Conservation (phyloP, 1,284 basidiomycete species). For the Anthracocystis walkeri region DNA sequence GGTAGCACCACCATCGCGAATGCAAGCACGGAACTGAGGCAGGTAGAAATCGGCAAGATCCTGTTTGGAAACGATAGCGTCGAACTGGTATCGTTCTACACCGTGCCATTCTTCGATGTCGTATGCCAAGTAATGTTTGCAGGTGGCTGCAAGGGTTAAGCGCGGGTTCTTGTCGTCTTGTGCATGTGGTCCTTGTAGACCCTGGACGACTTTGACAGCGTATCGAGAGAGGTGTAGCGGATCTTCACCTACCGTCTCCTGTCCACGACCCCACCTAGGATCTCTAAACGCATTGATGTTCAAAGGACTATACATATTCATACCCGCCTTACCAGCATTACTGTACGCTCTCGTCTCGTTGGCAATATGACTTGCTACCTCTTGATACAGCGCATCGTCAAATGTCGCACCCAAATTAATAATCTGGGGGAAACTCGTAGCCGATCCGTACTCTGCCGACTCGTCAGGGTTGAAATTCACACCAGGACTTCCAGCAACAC, state of each 20-base stretch:
- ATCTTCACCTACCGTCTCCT: constrained; percentile 34
- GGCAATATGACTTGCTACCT: constrained; percentile 19
- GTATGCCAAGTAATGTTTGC: constrained; percentile 37
- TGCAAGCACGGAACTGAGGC: constrained; percentile 34
- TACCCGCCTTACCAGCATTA: constrained; percentile 22
- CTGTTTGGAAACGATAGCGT: constrained; percentile 33
- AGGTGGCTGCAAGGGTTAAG: constrained; percentile 19
- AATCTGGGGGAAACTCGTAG: constrained; percentile 31
- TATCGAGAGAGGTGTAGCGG: constrained; percentile 22
- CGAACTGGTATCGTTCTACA: constrained; percentile 31
- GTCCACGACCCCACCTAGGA: constrained; percentile 31
- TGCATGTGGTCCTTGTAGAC: constrained; percentile 13
- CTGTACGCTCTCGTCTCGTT: constrained; percentile 31
- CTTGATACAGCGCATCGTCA: constrained; percentile 26
- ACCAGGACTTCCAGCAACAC: constrained; percentile 21
- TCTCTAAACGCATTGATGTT: constrained; percentile 40
- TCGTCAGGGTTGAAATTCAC: constrained; percentile 18
- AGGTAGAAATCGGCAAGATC: constrained; percentile 33
- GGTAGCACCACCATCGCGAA: constrained; percentile 24
- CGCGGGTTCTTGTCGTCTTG: background rate
- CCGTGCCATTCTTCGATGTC: constrained; percentile 22
- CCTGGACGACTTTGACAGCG: constrained; percentile 20
- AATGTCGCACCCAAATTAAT: constrained; percentile 40
- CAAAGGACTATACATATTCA: constrained; percentile 31
- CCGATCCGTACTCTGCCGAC: constrained; percentile 11